phyloP scores from a whole-genome alignment of 192 early-diverging fungal genomes.

The Backusella circina region DNA sequence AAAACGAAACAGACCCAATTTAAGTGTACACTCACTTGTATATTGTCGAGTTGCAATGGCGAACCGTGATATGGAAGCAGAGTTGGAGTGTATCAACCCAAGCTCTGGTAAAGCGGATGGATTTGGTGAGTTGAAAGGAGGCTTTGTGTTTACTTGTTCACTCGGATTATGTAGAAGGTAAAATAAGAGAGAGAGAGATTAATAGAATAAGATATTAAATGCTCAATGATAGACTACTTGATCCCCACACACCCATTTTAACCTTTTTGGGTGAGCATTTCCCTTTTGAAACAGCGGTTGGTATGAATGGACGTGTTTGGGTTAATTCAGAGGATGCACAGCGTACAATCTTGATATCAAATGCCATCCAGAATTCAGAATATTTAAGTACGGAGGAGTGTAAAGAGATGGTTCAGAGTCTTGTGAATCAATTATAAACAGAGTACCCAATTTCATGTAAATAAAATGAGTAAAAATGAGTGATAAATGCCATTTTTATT shows the following conservation, averaged over 20 bases:
- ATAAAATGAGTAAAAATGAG: background rate
- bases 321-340: conserved; percentile 62
- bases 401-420: conserved; percentile 36
- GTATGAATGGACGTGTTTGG: conserved; percentile 96
- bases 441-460: background rate
- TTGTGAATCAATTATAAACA: conserved; percentile 19
- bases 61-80: conserved; percentile 96
- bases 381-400: conserved; percentile 57
- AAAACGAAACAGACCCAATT: conserved; percentile 83
- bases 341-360: conserved; percentile 63
- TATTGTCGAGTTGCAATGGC: conserved; percentile 85
- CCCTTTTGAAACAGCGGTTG: conserved; percentile 87
- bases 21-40: conserved; percentile 72
- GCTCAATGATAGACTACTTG: conserved; percentile 51
- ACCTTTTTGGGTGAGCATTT: conserved; percentile 63
- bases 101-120: conserved; percentile 80
- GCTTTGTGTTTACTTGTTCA: conserved; percentile 80
- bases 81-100: conserved; percentile 88
- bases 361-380: conserved; percentile 74
- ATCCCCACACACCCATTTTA: conserved; percentile 70
- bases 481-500: no score
- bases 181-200: background rate
- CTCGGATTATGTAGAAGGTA: conserved; percentile 72
- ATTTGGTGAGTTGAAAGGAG: conserved; percentile 84
- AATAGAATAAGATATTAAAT: background rate